Base-by-base conservation (phyloP, 2,329 filamentous ascomycete species). In the Boeremia lycopersici region DNA sequence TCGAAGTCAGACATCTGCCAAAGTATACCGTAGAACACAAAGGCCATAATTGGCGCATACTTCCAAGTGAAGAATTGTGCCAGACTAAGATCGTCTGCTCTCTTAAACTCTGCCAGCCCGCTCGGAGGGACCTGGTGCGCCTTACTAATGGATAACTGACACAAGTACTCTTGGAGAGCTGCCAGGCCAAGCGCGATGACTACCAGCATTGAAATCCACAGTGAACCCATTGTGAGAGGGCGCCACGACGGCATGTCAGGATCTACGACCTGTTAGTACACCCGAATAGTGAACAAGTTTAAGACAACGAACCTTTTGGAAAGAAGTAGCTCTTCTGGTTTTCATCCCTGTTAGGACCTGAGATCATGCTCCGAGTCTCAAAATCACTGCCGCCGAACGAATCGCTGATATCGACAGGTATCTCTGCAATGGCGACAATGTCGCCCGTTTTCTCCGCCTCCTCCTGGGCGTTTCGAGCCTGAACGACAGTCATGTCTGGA, bases 1-100 rank as follows among this genome's bases (percentile, higher is more conserved):
- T 82, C 79, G 44, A 78, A 82, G 55, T 81, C 79, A 26, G 77
- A 74, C 55, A 81, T 77, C 53, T 80, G 79, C 76, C 79, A 81
- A 11, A 81, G 58, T 11, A 81, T 77, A 40, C 79, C 78, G 53
- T 80, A 82, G 19, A 73, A 73, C 42, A 82, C 77, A 30, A 79
- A 76, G n/a, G 79, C 64, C 42, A 81, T 71, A 11, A 79, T 78
- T 0, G 74, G 60, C 52, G 78, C 63, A 70, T 77, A 75, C 50
- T 78, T 72, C 65, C 75, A 74, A 2, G 71, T 73, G 30, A 74
- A 75, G 38, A 70, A 73, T 25, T 65, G 59, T 1, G 64, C 62
- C 8, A 73, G 43, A 33, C 64, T 54, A 23, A 77, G 43, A 0
- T 72, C 61, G 17, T 63, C 48, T 8, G 76, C 68, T 19, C 61